Evolutionary conservation across 345 rosid genomes (phyloP).

Genomic region (Zanthoxylum bungeanum): DNA sequence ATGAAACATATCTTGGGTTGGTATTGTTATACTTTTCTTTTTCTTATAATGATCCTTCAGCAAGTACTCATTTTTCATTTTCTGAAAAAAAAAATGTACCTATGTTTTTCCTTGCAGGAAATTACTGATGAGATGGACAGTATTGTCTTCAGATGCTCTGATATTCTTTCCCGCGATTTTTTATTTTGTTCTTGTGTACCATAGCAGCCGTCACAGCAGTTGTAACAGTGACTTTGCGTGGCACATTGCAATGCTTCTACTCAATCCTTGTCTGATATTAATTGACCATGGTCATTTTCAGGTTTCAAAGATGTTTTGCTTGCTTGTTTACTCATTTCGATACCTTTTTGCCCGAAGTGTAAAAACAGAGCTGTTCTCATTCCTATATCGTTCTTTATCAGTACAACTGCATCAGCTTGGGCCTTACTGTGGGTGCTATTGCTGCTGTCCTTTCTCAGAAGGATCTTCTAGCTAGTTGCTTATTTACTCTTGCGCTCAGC

Average conservation of each 20-base stretch:
- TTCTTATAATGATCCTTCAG: background rate
- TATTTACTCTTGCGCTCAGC: conserved; percentile 84
- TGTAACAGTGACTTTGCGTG: conserved; percentile 49
- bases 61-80: background rate
- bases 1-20: conserved; percentile 81
- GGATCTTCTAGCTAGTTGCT: conserved; percentile 55
- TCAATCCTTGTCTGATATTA: conserved; percentile 79
- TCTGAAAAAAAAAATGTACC: background rate
- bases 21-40: background rate
- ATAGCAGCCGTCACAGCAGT: conserved; percentile 17
- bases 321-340: background rate
- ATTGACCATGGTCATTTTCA: conserved; percentile 98
- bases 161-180: conserved; percentile 81
- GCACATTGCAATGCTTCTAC: conserved; percentile 68
- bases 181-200: conserved; percentile 54
- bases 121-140: conserved; percentile 90
- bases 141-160: conserved; percentile 71
- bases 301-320: conserved; percentile 37
- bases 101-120: conserved; percentile 52
- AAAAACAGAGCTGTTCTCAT: conserved; percentile 16
- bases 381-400: conserved; percentile 33
- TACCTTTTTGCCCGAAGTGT: background rate
- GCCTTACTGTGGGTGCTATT: conserved; percentile 72
- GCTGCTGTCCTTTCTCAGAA: conserved; percentile 69
- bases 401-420: conserved; percentile 97